These are phyloP conservation scores for Globisporangium acanthophoron DNA, from an alignment of 352 stramenopile species.

Conservation along the genomic window DNA sequence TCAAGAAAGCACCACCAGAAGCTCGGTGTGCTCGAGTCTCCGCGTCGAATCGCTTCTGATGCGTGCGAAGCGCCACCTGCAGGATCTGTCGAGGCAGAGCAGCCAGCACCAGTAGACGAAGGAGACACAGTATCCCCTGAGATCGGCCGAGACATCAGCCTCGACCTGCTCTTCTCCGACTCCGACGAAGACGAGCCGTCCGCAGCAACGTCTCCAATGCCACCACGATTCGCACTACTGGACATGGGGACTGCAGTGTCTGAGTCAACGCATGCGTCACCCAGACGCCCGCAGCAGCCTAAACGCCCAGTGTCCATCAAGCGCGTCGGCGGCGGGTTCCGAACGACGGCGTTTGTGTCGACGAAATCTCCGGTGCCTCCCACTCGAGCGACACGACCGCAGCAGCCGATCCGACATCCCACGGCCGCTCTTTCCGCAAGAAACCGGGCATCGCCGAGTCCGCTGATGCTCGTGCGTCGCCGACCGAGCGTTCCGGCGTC, in stretches of 20 bases:
- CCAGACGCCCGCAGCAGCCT: background rate
- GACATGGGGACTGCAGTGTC: background rate
- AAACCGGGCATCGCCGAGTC: background rate
- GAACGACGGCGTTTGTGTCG: conserved; percentile 19
- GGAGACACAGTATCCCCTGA: background rate
- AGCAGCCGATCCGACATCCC: background rate
- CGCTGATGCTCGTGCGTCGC: conserved; percentile 7
- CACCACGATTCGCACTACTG: no score
- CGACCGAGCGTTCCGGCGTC: conserved; percentile 9
- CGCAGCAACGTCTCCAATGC: background rate
- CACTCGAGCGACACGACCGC: background rate
- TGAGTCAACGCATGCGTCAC: background rate
- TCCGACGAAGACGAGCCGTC: conserved; percentile 9
- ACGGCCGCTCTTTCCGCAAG: conserved; percentile 2
- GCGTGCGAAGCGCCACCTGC: background rate
- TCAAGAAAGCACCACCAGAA: conserved; percentile 8
- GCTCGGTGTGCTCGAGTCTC: background rate
- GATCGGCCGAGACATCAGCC: conserved; percentile 21
- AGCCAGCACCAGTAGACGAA: background rate
- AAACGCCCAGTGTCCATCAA: conserved; percentile 27
- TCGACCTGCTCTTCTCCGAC: conserved; percentile 58
- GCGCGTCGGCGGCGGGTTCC: conserved; percentile 57
- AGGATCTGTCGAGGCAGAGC: background rate
- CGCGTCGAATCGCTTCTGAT: background rate
- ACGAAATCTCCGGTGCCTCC: conserved; percentile 1